Base-by-base conservation (phyloP, 2,329 filamentous ascomycete genomes). In the Diaporthe batatas region DNA sequence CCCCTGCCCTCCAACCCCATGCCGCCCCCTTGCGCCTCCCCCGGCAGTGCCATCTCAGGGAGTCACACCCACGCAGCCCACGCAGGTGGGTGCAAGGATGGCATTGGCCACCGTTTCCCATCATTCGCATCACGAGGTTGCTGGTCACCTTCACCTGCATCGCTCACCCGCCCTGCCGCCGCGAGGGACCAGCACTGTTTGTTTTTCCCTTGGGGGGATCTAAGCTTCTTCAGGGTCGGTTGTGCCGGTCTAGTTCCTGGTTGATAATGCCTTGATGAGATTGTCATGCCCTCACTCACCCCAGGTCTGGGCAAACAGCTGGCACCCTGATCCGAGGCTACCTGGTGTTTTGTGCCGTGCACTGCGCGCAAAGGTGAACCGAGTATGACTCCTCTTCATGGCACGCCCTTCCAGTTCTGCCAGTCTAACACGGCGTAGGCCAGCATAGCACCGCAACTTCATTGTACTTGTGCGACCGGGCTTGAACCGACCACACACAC, bases 1-100 rank as follows among this genome's bases (percentile, higher is more conserved):
- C 11, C 57, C 55, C 57, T 42, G 39, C 8, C 57, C 57, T 10
- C 42, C 39, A 42, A 18, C n/a, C 62, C 32, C 70, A 14, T 71
- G 58, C 25, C 42, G 39, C 12, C 39, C 51, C 36, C 25, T 42
- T 54, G 32, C 36, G 18, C 36, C 34, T 25, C 49, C 23, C 47
- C 62, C 12, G 44, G 44, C 44, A 65, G 14, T 51, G 42, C 42
- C 57, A 39, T 23, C 21, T 29, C 59, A 65, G 25, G 32, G 29
- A 65, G 62, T 65, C 62, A 65, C 62, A 36, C 44, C 44, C 36
- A 4, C 29, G 29, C 62, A 65, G 62, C 44, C 44, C 36, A 4
- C 29, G 29, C 62, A 65, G 62, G 62, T 65, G 62, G 62, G 34
- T 51, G 62, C 62, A 65, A 36, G 62, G 62, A 65, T 65, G 44